Evolutionary conservation across 2,329 filamentous ascomycete genomes (phyloP).

Genomic region (Macroventuria anomochaeta): DNA sequence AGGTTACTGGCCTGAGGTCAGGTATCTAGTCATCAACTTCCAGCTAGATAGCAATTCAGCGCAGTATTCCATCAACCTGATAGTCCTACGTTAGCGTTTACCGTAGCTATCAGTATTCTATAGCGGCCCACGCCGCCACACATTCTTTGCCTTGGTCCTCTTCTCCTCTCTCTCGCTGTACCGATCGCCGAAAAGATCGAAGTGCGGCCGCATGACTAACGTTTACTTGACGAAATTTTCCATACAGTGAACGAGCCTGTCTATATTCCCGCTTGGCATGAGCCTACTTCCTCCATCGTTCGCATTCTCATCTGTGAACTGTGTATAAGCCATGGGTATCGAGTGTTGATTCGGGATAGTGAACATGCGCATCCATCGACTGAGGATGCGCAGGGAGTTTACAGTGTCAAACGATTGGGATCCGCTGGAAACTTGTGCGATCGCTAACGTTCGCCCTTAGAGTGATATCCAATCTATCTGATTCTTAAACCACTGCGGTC

Average conservation of each 20-base stretch:
- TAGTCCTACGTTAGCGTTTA: no score
- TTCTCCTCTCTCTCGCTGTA: constrained; percentile 65
- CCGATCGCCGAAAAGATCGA: constrained; percentile 67
- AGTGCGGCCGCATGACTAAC: constrained; percentile 67
- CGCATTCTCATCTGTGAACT: constrained; percentile 61
- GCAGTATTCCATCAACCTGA: no score
- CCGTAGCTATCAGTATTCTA: no score
- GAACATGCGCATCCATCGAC: constrained; percentile 75
- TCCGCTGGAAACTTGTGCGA: constrained; percentile 69
- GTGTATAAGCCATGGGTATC: constrained; percentile 68
- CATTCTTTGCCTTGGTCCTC: constrained; percentile 27
- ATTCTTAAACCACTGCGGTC: constrained; percentile 67
- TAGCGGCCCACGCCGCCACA: no score
- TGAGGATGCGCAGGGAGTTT: constrained; percentile 69
- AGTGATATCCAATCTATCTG: constrained; percentile 75
- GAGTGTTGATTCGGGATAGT: constrained; percentile 70
- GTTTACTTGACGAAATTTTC: constrained; percentile 75
- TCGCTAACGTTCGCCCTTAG: constrained; percentile 65
- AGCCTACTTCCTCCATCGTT: constrained; percentile 57
- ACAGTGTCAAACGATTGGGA: constrained; percentile 73
- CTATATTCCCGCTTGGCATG: constrained; percentile 63
- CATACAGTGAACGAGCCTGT: constrained; percentile 70
- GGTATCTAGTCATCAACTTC: no score
- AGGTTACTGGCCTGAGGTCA: no score
- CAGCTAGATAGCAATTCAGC: no score